phyloP scores from a whole-genome alignment of 1,139 yeast genomes.

The Geotrichum armillariae region DNA sequence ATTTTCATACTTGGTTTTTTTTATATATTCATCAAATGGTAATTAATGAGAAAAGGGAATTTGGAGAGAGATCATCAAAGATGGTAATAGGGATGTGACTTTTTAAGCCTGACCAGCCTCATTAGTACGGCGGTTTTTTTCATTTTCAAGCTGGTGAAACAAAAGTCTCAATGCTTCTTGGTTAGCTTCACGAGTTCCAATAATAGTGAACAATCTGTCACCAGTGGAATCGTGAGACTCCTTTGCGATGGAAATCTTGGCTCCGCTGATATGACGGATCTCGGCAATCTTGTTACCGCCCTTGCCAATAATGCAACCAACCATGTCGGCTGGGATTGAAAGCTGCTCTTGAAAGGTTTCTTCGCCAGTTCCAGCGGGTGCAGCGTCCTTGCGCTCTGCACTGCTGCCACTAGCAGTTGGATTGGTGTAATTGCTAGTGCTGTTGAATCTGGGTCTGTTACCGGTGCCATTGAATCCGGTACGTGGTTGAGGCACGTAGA shows the following conservation, averaged over 20 bases:
- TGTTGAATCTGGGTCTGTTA: conserved; percentile 17
- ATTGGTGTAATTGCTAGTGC: conserved; percentile 10
- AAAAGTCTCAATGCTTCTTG: conserved; percentile 69
- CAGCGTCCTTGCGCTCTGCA: conserved; percentile 17
- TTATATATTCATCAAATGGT: conserved; percentile 6
- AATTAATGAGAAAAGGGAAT: conserved; percentile 6
- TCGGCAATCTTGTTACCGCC: conserved; percentile 87
- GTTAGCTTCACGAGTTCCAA: conserved; percentile 63
- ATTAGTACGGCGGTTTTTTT: conserved; percentile 60
- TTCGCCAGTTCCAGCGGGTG: too few species aligned
- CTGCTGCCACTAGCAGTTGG: conserved; percentile 17
- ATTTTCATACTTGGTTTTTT: not conserved
- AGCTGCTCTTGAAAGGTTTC: conserved; percentile 44
- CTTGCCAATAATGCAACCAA: conserved; percentile 89
- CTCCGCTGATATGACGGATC: conserved; percentile 76
- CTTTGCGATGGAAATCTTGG: conserved; percentile 76
- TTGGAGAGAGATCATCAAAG: too few species aligned
- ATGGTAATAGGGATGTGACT: too few species aligned
- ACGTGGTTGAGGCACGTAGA: conserved; percentile 59
- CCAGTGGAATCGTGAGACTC: conserved; percentile 60
- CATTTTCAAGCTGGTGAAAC: conserved; percentile 75
- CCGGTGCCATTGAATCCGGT: conserved; percentile 16
- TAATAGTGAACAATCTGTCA: conserved; percentile 71
- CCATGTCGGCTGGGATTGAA: conserved; percentile 76
- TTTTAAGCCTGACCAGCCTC: conserved; percentile 15